Base-by-base conservation (phyloP, 805 yeast species). In the Ogataea angusta region DNA sequence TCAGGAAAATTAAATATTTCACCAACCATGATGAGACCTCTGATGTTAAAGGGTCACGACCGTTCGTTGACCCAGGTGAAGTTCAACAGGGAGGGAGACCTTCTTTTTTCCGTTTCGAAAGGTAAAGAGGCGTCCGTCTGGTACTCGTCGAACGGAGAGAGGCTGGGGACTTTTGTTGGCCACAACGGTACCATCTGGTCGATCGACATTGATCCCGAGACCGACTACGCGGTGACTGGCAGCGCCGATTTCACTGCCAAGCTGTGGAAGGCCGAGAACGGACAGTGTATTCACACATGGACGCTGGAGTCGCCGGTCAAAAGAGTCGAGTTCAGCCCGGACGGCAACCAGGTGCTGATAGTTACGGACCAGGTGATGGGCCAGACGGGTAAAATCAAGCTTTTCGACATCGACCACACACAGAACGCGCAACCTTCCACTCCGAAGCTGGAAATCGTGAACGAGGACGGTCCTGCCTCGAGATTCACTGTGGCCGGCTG, bases 31-130 rank as follows among this genome's bases (percentile, higher is more conserved):
- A 78, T 80, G 84, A 78, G 84, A 75, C 85, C 85, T 44, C 65
- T 80, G 52, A 59, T 80, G 72, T 70, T 84, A 57, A 85, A 85
- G 75, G 98, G 98, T 46, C 99, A 93, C 69, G 96, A 87, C 71
- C 95, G 99, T 78, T 88, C 98, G 52, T 72, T 93, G 56, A 90
- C 98, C 35, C 98, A 93, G 73, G 90, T 93, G 55, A 91, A 86
- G 63, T 93, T 82, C 72, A 93, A 93, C 76, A 75, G 80, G 48
- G 98, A 95, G 59, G 99, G 99, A 33, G 99, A 93, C 64, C 67
- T 93, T 52, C 75, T 93, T 42, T 83, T 93, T 62, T 82, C 98
- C 9, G 90, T 87, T 29, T 88, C 96, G 49, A 89, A 93, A 66
- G 99, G 93, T 75, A 75, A 76, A 54, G 78, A 81, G 39, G 95